phyloP scores from a whole-genome alignment of 2,329 filamentous ascomycete species.

The Penicillium glabrum region DNA sequence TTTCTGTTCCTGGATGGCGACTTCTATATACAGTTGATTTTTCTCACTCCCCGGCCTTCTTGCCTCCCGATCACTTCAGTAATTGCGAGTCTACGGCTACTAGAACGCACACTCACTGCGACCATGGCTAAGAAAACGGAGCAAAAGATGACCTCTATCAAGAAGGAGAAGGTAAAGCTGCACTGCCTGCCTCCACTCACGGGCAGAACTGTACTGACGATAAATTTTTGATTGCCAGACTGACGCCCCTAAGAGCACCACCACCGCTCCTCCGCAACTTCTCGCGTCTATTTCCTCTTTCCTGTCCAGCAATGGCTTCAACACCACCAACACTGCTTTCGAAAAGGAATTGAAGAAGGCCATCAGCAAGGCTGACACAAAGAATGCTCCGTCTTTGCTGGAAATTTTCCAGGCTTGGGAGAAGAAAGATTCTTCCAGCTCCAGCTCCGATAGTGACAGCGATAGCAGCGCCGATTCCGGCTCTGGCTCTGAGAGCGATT shows the following conservation, averaged over 20 bases:
- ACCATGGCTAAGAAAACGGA: conserved; percentile 32
- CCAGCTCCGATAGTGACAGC: conserved; percentile 26
- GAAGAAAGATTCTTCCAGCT: conserved; percentile 17
- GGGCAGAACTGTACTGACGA: not conserved
- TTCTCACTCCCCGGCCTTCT: not conserved
- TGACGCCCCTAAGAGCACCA: conserved; percentile 25
- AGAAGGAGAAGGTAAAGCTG: conserved; percentile 27
- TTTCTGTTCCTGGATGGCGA: conserved; percentile 19
- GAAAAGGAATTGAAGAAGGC: conserved; percentile 56
- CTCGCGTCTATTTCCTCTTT: conserved; percentile 68
- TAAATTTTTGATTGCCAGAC: conserved; percentile 15
- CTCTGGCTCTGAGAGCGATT: conserved; percentile 22
- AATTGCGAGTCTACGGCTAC: not conserved
- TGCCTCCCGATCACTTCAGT: not conserved
- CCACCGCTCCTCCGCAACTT: conserved; percentile 55
- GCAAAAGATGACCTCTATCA: conserved; percentile 23
- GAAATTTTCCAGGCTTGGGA: conserved; percentile 24
- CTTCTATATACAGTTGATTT: conserved; percentile 6
- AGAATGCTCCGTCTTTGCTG: conserved; percentile 38
- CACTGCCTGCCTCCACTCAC: not conserved
- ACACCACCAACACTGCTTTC: conserved; percentile 61
- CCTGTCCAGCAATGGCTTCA: conserved; percentile 65
- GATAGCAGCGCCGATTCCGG: conserved; percentile 17
- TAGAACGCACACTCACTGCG: not conserved
- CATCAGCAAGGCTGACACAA: conserved; percentile 21